These are phyloP conservation scores for Melampsora occidentalis DNA, from an alignment of 1,284 basidiomycete species.

Conservation along the genomic window DNA sequence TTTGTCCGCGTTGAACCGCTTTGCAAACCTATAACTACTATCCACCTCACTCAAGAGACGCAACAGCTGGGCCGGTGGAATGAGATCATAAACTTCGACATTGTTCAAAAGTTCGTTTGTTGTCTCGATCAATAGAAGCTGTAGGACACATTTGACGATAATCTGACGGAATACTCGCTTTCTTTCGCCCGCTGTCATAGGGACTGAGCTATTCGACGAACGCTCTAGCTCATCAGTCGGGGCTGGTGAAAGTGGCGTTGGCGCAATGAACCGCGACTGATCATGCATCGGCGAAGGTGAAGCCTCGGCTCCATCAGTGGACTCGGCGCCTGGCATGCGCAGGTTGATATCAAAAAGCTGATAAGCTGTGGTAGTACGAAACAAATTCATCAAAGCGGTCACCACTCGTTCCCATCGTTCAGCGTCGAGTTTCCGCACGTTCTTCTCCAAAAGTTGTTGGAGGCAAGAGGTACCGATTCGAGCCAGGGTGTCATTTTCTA, in stretches of 20 bases:
- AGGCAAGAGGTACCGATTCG: slow-evolving; percentile 97
- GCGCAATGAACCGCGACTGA: slow-evolving; percentile 67
- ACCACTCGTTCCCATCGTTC: slow-evolving; percentile 88
- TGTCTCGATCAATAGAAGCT: slow-evolving; percentile 93
- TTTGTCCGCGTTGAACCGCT: slow-evolving; percentile 97
- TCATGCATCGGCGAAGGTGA: slow-evolving; percentile 39
- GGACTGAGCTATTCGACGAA: slow-evolving; percentile 13
- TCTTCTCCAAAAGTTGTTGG: slow-evolving; percentile 91
- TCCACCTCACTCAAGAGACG: slow-evolving; percentile 91
- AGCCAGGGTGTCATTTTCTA: slow-evolving; percentile 96
- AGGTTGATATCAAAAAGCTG: slow-evolving; percentile 91
- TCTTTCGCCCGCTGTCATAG: slow-evolving; percentile 64
- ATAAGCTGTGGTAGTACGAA: slow-evolving; percentile 94
- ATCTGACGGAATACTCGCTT: slow-evolving; percentile 95
- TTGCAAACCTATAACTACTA: slow-evolving; percentile 94
- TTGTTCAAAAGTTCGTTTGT: slow-evolving; percentile 93
- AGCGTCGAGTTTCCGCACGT: slow-evolving; percentile 80
- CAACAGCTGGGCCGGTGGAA: slow-evolving; percentile 88
- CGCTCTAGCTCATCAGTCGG: slow-evolving; percentile 42
- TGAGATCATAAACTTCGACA: slow-evolving; percentile 84
- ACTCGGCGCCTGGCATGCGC: slow-evolving; percentile 60
- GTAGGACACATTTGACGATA: slow-evolving; percentile 98
- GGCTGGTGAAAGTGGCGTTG: slow-evolving; percentile 69
- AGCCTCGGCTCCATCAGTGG: slow-evolving; percentile 40
- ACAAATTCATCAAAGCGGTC: slow-evolving; percentile 89